Percentiles rank a stretch among this genome's conserved stretches.
phyloP scores from a whole-genome alignment of 2,329 filamentous ascomycete species.

The Alternaria tenuissima region DNA sequence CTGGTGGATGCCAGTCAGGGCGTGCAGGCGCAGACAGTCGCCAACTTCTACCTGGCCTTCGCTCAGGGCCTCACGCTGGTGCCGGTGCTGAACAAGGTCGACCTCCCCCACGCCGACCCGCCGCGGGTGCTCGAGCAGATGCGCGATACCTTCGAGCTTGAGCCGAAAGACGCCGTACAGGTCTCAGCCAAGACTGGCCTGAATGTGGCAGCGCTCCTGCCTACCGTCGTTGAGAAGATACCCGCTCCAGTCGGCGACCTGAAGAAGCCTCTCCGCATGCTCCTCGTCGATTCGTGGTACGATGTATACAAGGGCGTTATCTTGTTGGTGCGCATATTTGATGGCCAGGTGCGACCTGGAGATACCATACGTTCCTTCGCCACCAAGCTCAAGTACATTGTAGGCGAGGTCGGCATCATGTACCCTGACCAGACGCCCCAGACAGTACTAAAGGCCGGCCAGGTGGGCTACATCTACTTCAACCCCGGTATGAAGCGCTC shows the following conservation, averaged over 20 bases:
- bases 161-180: slow-evolving; percentile 74
- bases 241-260: slow-evolving; percentile 80
- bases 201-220: slow-evolving; percentile 84
- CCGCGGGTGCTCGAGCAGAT: slow-evolving; percentile 86
- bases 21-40: slow-evolving; percentile 96
- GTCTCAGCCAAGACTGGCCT: slow-evolving; percentile 95
- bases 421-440: slow-evolving; percentile 88
- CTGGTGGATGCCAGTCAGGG: slow-evolving; percentile 97
- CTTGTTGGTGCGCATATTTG: slow-evolving; percentile 88
- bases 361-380: slow-evolving; percentile 88
- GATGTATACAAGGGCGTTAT: slow-evolving; percentile 95
- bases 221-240: slow-evolving; percentile 83
- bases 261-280: slow-evolving; percentile 76
- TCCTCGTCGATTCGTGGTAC: slow-evolving; percentile 98
- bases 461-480: slow-evolving; percentile 96
- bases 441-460: slow-evolving; percentile 81
- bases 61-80: slow-evolving; percentile 86
- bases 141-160: slow-evolving; percentile 84
- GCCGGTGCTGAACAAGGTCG: slow-evolving; percentile 96
- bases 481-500: slow-evolving; percentile 98
- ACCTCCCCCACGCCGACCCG: slow-evolving; percentile 89
- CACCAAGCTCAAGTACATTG: slow-evolving; percentile 87
- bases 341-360: slow-evolving; percentile 82
- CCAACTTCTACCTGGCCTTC: slow-evolving; percentile 98
- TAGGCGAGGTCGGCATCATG: slow-evolving; percentile 97